Conservation (phyloP, 2,329 filamentous ascomycete species). For the Penicillium sp. region DNA sequence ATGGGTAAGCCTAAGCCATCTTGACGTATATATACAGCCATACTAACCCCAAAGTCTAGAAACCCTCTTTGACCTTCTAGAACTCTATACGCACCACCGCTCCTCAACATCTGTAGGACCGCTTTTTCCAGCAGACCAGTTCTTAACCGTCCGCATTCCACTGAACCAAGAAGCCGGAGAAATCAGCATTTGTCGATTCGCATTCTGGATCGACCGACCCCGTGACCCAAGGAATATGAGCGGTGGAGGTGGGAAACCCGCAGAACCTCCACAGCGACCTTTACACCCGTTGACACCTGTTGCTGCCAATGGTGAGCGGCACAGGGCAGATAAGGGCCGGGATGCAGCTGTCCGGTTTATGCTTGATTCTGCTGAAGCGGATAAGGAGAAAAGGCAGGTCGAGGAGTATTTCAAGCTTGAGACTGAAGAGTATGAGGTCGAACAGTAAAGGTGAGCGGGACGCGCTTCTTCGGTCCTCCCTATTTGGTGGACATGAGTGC, state of each 20-base stretch:
- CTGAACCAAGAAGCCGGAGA: slow-evolving; percentile 79
- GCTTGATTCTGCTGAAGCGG: slow-evolving; percentile 75
- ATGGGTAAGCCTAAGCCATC: slow-evolving; percentile 47
- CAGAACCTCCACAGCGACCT: slow-evolving; percentile 12
- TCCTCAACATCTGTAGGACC: slow-evolving; percentile 72
- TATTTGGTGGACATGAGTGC: not conserved
- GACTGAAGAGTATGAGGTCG: slow-evolving; percentile 64
- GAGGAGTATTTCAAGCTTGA: slow-evolving; percentile 71
- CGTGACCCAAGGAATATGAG: slow-evolving; percentile 12
- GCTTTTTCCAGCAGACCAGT: slow-evolving; percentile 70
- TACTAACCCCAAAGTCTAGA: slow-evolving; percentile 48
- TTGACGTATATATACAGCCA: slow-evolving; percentile 1
- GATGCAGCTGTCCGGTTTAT: slow-evolving; percentile 87
- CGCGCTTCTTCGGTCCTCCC: not conserved
- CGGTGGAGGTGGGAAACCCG: slow-evolving; percentile 3
- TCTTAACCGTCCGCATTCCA: slow-evolving; percentile 82
- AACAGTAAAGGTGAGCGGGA: slow-evolving; percentile 26
- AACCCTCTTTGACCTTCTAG: slow-evolving; percentile 84
- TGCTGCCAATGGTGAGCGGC: slow-evolving; percentile 47
- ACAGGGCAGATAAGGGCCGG: slow-evolving; percentile 46
- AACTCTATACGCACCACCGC: slow-evolving; percentile 86
- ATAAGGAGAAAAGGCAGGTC: slow-evolving; percentile 68
- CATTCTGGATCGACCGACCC: slow-evolving; percentile 50
- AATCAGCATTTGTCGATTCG: slow-evolving; percentile 62
- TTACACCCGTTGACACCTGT: slow-evolving; percentile 47